phyloP scores from a whole-genome alignment of 257 asterid genomes.

The Eucommia ulmoides region DNA sequence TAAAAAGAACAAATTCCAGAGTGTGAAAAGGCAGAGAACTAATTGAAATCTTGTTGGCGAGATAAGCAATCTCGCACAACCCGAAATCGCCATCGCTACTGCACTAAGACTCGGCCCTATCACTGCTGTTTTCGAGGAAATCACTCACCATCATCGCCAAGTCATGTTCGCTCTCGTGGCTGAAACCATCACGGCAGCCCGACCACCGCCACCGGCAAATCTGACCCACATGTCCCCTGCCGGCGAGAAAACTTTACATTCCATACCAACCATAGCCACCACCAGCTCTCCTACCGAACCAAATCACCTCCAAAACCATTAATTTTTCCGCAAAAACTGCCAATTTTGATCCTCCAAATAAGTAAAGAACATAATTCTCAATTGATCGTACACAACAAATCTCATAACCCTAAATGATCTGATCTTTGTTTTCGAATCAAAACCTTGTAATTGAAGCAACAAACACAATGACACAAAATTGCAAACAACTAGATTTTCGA shows the following conservation, averaged over 20 bases:
- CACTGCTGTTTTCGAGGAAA: slow-evolving; percentile 59
- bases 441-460: too few species aligned
- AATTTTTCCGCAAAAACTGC: background rate
- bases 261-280: slow-evolving; percentile 31
- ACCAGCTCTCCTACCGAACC: slow-evolving; percentile 7
- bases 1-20: background rate
- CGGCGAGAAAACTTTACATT: slow-evolving; percentile 34
- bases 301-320: background rate
- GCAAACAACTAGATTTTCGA: too few species aligned
- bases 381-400: too few species aligned
- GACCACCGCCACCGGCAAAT: slow-evolving; percentile 24
- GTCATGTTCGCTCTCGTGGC: slow-evolving; percentile 67
- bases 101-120: slow-evolving; percentile 40
- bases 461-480: too few species aligned
- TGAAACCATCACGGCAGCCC: slow-evolving; percentile 18
- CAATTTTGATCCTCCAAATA: background rate
- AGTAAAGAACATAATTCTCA: too few species aligned
- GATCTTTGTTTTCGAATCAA: too few species aligned
- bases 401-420: too few species aligned
- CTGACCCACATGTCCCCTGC: slow-evolving; percentile 38
- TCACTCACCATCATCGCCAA: slow-evolving; percentile 74
- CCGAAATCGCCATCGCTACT: slow-evolving; percentile 72
- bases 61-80: slow-evolving; percentile 40
- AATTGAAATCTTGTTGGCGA: slow-evolving; percentile 53
- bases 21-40: slow-evolving; percentile 15